Conservation (phyloP, 306 rosid genomes). For the Prunus dulcis region DNA sequence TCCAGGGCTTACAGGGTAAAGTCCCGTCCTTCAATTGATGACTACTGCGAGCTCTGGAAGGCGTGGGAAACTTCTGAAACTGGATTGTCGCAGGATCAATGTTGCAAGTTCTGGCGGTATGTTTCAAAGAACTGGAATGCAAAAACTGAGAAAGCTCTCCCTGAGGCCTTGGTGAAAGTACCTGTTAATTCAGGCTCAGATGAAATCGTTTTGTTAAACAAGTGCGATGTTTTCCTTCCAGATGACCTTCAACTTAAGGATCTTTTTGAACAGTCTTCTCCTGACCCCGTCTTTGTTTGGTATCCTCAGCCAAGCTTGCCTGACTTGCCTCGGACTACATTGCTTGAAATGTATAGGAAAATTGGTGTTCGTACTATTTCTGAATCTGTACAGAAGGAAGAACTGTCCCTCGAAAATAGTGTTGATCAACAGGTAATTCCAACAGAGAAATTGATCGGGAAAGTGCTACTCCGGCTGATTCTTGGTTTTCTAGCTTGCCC, state of each 20-base stretch:
- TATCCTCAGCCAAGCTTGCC: constrained; percentile 45
- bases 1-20: constrained; percentile 31
- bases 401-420: constrained; percentile 15
- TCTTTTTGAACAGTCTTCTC: constrained; percentile 37
- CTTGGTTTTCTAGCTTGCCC: constrained; percentile 65
- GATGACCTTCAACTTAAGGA: constrained; percentile 64
- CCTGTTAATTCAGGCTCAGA: constrained; percentile 38
- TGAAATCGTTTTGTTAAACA: constrained; percentile 38
- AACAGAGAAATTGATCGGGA: constrained; percentile 21
- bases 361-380: constrained; percentile 60
- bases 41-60: constrained; percentile 60
- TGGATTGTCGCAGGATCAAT: constrained; percentile 34
- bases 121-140: constrained; percentile 30
- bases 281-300: constrained; percentile 63
- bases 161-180: constrained; percentile 40
- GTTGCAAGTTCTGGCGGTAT: constrained; percentile 61
- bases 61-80: constrained; percentile 46
- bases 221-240: constrained; percentile 45
- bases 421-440: constrained; percentile 23
- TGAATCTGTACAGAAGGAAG: constrained; percentile 44
- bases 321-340: constrained; percentile 21
- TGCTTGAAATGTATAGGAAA: constrained; percentile 46
- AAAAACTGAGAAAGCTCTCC: constrained; percentile 28
- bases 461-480: constrained; percentile 46
- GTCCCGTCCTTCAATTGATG: constrained; percentile 42